Evolutionary conservation across 2,329 filamentous ascomycete species (phyloP).

Genomic region (Sphaerostilbella broomeana): DNA sequence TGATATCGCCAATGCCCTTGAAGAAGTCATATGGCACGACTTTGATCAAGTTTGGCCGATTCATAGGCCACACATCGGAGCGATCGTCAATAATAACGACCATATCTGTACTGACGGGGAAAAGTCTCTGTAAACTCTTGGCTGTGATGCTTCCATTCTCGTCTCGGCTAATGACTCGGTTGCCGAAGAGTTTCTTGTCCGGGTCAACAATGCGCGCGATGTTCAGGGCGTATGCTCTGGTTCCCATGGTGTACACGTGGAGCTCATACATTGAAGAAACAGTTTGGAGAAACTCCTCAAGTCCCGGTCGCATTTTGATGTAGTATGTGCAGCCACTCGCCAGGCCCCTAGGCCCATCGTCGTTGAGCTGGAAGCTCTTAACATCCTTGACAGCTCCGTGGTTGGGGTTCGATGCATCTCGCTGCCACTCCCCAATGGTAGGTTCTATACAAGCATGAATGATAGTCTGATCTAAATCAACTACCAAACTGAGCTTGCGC

Average conservation of each 20-base stretch:
- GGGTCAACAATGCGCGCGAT: slow-evolving; percentile 93
- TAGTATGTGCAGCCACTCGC: slow-evolving; percentile 85
- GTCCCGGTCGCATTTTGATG: slow-evolving; percentile 89
- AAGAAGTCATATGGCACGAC: slow-evolving; percentile 97
- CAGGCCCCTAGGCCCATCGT: slow-evolving; percentile 69
- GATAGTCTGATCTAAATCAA: slow-evolving; percentile 96
- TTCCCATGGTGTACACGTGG: slow-evolving; percentile 99
- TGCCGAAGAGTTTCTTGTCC: slow-evolving; percentile 80
- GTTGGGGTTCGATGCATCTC: slow-evolving; percentile 81
- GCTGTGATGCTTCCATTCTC: slow-evolving; percentile 90
- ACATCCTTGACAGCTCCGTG: slow-evolving; percentile 87
- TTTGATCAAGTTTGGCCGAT: slow-evolving; percentile 88
- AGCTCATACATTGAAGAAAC: slow-evolving; percentile 82
- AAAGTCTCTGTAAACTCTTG: slow-evolving; percentile 84
- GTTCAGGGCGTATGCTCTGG: slow-evolving; percentile 86
- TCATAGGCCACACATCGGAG: slow-evolving; percentile 89
- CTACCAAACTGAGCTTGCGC: slow-evolving; percentile 84
- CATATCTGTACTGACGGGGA: slow-evolving; percentile 97
- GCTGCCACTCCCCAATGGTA: slow-evolving; percentile 92
- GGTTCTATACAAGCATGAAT: slow-evolving; percentile 97
- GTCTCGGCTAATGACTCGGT: slow-evolving; percentile 91
- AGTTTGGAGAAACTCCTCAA: slow-evolving; percentile 71
- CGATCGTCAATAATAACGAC: slow-evolving; percentile 98
- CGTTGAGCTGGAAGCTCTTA: slow-evolving; percentile 76
- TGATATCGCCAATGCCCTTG: slow-evolving; percentile 96